Conservation (phyloP, 495 filamentous ascomycete genomes). For the Oidiodendron maius region DNA sequence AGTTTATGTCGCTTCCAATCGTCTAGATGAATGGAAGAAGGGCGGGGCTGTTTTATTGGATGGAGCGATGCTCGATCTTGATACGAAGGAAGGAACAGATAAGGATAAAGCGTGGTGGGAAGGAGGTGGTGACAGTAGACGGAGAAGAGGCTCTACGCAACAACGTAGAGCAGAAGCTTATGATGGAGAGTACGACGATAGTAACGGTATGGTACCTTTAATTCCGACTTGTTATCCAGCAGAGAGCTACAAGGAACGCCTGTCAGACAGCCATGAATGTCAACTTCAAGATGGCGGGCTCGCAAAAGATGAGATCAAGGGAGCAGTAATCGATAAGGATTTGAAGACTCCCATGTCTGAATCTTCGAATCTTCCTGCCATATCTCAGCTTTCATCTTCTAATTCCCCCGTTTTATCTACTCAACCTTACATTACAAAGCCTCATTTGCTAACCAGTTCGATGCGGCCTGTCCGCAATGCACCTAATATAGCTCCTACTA, state of each 20-base stretch:
- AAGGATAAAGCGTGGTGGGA: constrained; percentile 52
- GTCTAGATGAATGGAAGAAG: constrained; percentile 55
- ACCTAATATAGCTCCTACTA: constrained; percentile 46
- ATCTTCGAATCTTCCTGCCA: not conserved
- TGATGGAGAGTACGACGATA: constrained; percentile 45
- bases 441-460: constrained; percentile 26
- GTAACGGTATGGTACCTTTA: constrained; percentile 31
- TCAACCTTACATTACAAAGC: not conserved
- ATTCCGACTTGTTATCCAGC: constrained; percentile 4
- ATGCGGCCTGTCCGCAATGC: constrained; percentile 32
- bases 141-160: constrained; percentile 23
- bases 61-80: constrained; percentile 41
- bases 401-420: constrained; percentile 2
- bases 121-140: constrained; percentile 25
- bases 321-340: not conserved
- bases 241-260: constrained; percentile 7
- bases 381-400: not conserved
- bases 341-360: not conserved
- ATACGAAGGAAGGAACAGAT: constrained; percentile 28
- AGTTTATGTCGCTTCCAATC: constrained; percentile 37
- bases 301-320: not conserved
- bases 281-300: not conserved
- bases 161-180: constrained; percentile 32
- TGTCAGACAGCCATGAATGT: too few relatives aligned
- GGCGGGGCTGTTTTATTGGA: constrained; percentile 44